These are phyloP conservation scores for Russula brevipes DNA, from an alignment of 768 basidiomycete species.

Conservation along the genomic window DNA sequence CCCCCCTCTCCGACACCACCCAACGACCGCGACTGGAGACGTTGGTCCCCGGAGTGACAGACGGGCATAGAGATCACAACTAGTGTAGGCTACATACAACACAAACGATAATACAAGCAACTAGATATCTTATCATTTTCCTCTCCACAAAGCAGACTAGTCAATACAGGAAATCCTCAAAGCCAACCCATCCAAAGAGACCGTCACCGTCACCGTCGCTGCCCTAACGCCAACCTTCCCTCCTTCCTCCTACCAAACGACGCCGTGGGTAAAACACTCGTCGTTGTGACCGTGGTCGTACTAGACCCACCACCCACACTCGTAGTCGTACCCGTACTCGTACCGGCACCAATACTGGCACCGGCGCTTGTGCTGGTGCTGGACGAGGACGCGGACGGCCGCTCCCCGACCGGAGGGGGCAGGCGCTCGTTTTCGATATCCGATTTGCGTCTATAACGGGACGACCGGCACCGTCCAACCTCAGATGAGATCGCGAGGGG, in stretches of 20 bases:
- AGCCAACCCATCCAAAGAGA: no score
- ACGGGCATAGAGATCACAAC: no score
- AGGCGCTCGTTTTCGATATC: constrained; percentile 99
- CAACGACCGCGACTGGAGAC: no score
- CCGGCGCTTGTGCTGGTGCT: neutral
- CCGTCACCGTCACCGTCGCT: neutral
- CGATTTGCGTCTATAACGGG: constrained; percentile 70
- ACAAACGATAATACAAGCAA: no score
- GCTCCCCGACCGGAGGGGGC: constrained; percentile 59
- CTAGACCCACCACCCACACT: no score
- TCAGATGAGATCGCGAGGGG: neutral
- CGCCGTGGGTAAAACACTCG: neutral
- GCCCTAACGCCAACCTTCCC: neutral
- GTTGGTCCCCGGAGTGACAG: no score
- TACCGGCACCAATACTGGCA: neutral
- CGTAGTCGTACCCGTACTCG: neutral
- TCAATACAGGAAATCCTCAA: no score
- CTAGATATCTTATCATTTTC: no score
- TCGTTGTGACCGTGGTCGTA: neutral
- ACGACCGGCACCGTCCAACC: neutral
- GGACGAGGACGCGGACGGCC: neutral
- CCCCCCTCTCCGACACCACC: no score
- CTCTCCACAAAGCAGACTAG: no score
- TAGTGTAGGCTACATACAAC: no score
- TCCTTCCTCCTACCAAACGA: constrained; percentile 5